Evolutionary conservation across 768 basidiomycete genomes (phyloP).

Genomic region (Xerocomus brunneocitrinus): DNA sequence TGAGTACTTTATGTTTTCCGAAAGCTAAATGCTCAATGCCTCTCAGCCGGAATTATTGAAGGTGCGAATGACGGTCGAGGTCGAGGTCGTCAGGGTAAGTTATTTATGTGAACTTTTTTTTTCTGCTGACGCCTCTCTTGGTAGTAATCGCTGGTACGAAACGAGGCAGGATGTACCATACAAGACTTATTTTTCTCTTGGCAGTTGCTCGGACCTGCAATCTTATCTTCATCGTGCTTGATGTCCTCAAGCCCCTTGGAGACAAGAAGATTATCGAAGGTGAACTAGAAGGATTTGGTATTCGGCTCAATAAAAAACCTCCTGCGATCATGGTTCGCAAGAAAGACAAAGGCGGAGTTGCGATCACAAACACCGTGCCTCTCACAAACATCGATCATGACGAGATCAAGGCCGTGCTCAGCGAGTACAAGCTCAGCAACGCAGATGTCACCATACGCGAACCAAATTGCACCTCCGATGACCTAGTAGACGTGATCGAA

Average conservation of each 20-base stretch:
- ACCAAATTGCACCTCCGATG: constrained; percentile 88
- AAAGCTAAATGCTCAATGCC: constrained; percentile 12
- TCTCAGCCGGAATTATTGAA: constrained; percentile 90
- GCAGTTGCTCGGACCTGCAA: constrained; percentile 96
- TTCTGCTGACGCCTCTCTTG: constrained; percentile 6
- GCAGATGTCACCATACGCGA: constrained; percentile 91
- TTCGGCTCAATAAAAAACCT: constrained; percentile 91
- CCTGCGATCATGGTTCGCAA: constrained; percentile 79
- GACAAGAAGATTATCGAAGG: constrained; percentile 89
- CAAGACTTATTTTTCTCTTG: constrained; percentile 1
- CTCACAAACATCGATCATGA: constrained; percentile 93
- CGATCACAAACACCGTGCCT: constrained; percentile 95
- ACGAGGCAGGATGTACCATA: constrained; percentile 5
- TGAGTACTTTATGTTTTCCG: constrained; percentile 34
- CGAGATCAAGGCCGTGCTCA: constrained; percentile 91
- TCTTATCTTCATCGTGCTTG: constrained; percentile 96
- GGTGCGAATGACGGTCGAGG: constrained; percentile 96
- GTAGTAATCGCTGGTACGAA: constrained; percentile 72
- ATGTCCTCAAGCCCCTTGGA: constrained; percentile 95
- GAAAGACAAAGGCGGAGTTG: constrained; percentile 88
- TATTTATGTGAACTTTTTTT: constrained; percentile 11
- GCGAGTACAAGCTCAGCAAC: constrained; percentile 89
- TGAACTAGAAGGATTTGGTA: constrained; percentile 98
- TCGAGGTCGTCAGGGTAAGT: constrained; percentile 87
- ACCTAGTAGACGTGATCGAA: constrained; percentile 95